Conservation (phyloP, 2,329 filamentous ascomycete species). For the Cordyceps cicadae region DNA sequence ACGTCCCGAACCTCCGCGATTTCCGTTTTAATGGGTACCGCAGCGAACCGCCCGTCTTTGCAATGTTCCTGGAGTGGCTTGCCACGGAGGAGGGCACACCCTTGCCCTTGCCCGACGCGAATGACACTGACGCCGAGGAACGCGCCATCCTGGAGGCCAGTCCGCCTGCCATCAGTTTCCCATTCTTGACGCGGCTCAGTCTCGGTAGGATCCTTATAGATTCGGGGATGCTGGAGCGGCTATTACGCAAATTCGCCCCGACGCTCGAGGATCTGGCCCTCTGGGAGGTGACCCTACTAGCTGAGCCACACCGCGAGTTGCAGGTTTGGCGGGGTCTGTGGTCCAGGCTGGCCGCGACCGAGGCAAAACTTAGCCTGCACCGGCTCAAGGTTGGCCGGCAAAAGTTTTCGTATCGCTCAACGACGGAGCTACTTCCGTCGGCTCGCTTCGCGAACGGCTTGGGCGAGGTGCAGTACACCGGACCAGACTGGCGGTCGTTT, state of each 20-base stretch:
- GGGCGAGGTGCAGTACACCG: conserved; percentile 22
- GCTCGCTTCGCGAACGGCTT: background rate
- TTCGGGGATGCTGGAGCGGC: conserved; percentile 21
- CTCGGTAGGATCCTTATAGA: conserved; percentile 31
- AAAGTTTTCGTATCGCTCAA: conserved; percentile 14
- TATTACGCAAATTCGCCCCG: conserved; percentile 34
- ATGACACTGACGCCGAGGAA: background rate
- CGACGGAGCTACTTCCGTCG: background rate
- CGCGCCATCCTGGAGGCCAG: conserved; percentile 6
- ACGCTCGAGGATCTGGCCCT: conserved; percentile 37
- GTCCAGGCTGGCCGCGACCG: conserved; percentile 22
- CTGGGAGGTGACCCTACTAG: conserved; percentile 29
- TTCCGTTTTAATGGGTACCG: conserved; percentile 40
- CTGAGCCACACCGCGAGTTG: background rate
- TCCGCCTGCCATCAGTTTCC: conserved; percentile 22
- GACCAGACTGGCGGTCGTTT: conserved; percentile 29
- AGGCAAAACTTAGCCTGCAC: conserved; percentile 23
- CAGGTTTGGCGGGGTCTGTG: conserved; percentile 33
- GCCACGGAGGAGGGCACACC: conserved; percentile 13
- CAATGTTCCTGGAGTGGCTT: conserved; percentile 33
- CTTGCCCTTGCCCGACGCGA: background rate
- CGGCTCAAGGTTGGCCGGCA: conserved; percentile 25
- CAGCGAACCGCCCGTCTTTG: conserved; percentile 9
- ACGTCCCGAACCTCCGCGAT: conserved; percentile 36
- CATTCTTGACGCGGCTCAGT: conserved; percentile 33